These are phyloP conservation scores for Jaenimonas drosophilae DNA, from an alignment of 208 protist species.

Conservation along the genomic window DNA sequence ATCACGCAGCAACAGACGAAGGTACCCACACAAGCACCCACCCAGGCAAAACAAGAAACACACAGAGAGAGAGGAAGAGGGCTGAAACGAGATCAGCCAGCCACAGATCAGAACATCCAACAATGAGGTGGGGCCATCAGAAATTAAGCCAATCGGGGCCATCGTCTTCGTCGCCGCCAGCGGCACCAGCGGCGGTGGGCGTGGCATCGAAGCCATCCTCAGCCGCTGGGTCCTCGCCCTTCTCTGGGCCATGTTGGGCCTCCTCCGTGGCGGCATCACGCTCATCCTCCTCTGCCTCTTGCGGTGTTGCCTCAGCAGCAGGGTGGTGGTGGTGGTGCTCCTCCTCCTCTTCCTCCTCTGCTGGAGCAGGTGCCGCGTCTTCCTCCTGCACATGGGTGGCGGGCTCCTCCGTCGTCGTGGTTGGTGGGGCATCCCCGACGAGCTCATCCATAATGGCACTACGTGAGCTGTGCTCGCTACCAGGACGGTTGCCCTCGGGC, in stretches of 20 bases:
- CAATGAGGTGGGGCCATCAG: no score
- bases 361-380: neutral
- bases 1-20: no score
- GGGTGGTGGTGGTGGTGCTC: no score
- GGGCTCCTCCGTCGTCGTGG: neutral
- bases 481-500: neutral
- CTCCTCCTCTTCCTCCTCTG: neutral
- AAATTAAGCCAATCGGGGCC: conserved; percentile 40
- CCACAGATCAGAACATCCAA: no score
- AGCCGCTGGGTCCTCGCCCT: conserved; percentile 5
- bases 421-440: conserved; percentile 2
- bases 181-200: neutral
- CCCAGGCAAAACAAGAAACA: conserved; percentile 1
- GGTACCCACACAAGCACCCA: no score
- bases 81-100: no score
- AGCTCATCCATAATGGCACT: conserved; percentile 1
- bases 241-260: neutral
- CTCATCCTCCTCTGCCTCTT: conserved; percentile 3
- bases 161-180: conserved; percentile 16
- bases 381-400: neutral
- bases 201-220: conserved; percentile 1
- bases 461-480: neutral
- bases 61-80: neutral
- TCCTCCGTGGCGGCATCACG: conserved; percentile 1
- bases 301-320: neutral